Percentiles rank a stretch among this genome's conserved stretches.
Evolutionary conservation across 176 grass and related monocot species (phyloP).

Genomic region (Ensete glaucum): DNA sequence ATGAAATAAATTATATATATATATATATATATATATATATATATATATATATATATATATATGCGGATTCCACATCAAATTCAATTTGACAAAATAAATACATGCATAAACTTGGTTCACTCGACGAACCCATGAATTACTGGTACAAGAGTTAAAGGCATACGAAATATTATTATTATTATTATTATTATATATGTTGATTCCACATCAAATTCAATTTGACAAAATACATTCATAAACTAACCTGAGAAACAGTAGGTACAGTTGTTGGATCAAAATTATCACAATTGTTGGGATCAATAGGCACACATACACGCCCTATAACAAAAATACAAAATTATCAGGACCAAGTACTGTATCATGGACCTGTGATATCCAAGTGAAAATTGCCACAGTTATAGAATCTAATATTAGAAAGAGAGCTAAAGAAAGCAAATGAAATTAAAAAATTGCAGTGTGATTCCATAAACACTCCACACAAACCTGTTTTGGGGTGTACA

Average conservation of each 20-base stretch:
- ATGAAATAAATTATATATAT: too few species aligned
- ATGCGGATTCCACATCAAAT: background rate
- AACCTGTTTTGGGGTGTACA: conserved; percentile 92
- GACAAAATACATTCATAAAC: conserved; percentile 7
- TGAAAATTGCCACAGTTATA: background rate
- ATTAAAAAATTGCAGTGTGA: background rate
- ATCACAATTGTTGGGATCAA: conserved; percentile 70
- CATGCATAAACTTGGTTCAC: background rate
- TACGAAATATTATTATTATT: too few species aligned
- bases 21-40: too few species aligned
- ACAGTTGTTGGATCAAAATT: conserved; percentile 75
- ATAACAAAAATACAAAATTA: conserved; percentile 14
- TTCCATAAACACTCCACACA: background rate
- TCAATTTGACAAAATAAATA: background rate
- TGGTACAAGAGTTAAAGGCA: too few species aligned
- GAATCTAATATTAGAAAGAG: background rate
- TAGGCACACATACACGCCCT: conserved; percentile 85
- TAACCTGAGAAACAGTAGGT: conserved; percentile 66
- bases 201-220: background rate
- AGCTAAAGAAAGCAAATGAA: background rate
- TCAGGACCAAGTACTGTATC: conserved; percentile 3
- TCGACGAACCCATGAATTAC: too few species aligned
- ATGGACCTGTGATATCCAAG: background rate
- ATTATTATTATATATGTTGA: too few species aligned
- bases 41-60: too few species aligned